These are phyloP conservation scores for Aspergillus calidoustus DNA, from an alignment of 2,329 filamentous ascomycete species.

Conservation along the genomic window DNA sequence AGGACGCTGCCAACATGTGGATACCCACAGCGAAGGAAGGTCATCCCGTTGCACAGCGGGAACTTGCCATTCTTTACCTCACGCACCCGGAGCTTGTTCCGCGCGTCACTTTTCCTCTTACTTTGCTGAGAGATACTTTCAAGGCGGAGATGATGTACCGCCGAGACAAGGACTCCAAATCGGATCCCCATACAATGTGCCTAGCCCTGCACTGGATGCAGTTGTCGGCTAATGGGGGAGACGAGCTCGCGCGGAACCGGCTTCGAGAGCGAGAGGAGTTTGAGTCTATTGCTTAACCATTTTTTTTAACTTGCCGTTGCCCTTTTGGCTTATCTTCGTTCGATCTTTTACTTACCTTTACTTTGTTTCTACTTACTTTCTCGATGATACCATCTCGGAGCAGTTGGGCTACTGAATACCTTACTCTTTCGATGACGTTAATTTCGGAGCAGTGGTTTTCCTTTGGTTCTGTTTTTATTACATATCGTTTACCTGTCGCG, in stretches of 20 bases:
- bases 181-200: conserved; percentile 87
- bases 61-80: conserved; percentile 90
- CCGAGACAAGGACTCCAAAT: conserved; percentile 66
- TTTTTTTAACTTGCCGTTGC: conserved; percentile 11
- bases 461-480: conserved; percentile 6
- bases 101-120: conserved; percentile 80
- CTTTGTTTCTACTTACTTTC: conserved; percentile 17
- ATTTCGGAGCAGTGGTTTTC: conserved; percentile 19
- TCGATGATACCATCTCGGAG: conserved; percentile 24
- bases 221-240: conserved; percentile 80
- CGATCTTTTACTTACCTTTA: conserved; percentile 21
- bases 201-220: conserved; percentile 98
- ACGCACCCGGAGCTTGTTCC: conserved; percentile 85
- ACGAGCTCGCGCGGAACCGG: conserved; percentile 81
- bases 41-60: conserved; percentile 83
- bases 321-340: conserved; percentile 30
- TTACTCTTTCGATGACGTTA: conserved; percentile 14
- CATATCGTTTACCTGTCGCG: conserved; percentile 5
- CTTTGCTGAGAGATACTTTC: conserved; percentile 85
- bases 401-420: conserved; percentile 5
- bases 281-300: conserved; percentile 58
- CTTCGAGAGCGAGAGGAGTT: conserved; percentile 72
- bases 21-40: conserved; percentile 94
- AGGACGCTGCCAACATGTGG: conserved; percentile 86
- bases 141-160: conserved; percentile 80